Percentiles rank a stretch among this genome's conserved stretches.
phyloP scores from a whole-genome alignment of 495 filamentous ascomycete genomes.

The Penicillium egyptiacum region DNA sequence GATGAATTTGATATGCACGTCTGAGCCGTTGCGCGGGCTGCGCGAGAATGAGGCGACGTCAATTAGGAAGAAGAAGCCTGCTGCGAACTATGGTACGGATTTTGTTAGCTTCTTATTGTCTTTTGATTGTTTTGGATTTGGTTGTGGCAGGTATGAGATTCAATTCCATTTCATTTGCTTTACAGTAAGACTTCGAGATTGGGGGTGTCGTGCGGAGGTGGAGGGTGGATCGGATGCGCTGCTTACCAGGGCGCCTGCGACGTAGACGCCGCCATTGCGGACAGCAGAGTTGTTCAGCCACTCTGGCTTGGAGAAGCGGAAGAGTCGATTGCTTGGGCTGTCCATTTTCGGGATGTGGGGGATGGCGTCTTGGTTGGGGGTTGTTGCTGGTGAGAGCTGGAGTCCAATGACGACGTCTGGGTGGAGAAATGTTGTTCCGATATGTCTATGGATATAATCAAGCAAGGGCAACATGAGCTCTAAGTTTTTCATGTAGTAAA shows the following conservation, averaged over 20 bases:
- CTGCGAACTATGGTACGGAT: conserved; percentile 70
- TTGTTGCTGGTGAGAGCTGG: conserved; percentile 10
- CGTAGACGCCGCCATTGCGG: conserved; percentile 81
- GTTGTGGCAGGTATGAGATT: not conserved
- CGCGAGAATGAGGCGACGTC: conserved; percentile 87
- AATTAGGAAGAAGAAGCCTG: conserved; percentile 95
- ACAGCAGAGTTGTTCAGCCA: conserved; percentile 88
- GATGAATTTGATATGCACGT: conserved; percentile 90
- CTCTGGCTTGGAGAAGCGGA: conserved; percentile 75
- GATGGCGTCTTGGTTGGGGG: conserved; percentile 4
- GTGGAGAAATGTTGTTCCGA: conserved; percentile 12
- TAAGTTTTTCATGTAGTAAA: not conserved
- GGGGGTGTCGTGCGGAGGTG: conserved; percentile 2
- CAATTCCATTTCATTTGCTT: not conserved
- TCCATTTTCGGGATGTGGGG: conserved; percentile 34
- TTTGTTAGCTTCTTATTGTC: conserved; percentile 21
- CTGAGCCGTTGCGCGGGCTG: conserved; percentile 70
- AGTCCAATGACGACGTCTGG: conserved; percentile 27
- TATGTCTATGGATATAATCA: not conserved
- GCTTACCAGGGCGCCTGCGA: conserved; percentile 80
- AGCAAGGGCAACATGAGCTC: not conserved
- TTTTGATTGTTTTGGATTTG: not conserved
- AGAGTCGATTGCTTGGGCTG: conserved; percentile 64
- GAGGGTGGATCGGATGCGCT: conserved; percentile 24
- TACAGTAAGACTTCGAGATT: not conserved